phyloP scores from a whole-genome alignment of 1,284 basidiomycete species.

The Albatrellus sp. region DNA sequence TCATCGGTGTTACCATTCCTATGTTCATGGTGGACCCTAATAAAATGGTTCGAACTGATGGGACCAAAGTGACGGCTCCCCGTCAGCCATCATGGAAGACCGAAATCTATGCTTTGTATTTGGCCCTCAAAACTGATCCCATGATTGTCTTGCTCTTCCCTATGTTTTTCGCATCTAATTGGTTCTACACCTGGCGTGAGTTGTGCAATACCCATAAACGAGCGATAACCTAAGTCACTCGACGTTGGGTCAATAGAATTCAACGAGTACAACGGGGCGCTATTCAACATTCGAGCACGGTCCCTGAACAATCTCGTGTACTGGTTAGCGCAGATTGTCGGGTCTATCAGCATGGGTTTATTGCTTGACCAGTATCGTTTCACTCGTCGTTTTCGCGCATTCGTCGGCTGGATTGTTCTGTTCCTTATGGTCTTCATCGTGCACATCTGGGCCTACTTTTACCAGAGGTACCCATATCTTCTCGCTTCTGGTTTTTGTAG shows the following conservation, averaged over 20 bases:
- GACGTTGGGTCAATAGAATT: constrained; percentile 30
- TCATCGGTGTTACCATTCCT: constrained; percentile 52
- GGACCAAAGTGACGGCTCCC: constrained; percentile 47
- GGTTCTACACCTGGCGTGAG: constrained; percentile 68
- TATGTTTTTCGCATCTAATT: constrained; percentile 57
- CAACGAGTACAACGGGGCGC: constrained; percentile 50
- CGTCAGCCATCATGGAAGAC: constrained; percentile 62
- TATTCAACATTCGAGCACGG: constrained; percentile 58
- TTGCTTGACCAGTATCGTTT: constrained; percentile 45
- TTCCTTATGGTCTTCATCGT: constrained; percentile 49
- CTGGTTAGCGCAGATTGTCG: constrained; percentile 56
- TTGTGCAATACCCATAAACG: too few relatives aligned
- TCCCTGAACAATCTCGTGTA: constrained; percentile 59
- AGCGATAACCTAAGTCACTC: too few relatives aligned
- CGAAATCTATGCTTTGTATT: constrained; percentile 38
- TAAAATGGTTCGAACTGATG: constrained; percentile 61
- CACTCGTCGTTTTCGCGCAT: constrained; percentile 49
- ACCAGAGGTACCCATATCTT: constrained; percentile 39
- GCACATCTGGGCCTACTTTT: constrained; percentile 59
- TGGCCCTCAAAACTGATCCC: constrained; percentile 32
- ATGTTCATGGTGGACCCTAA: constrained; percentile 55
- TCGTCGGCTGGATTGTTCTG: constrained; percentile 46
- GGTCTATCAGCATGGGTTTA: constrained; percentile 48
- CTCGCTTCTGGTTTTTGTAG: neutral
- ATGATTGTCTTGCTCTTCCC: constrained; percentile 37